Evolutionary conservation across 345 rosid genomes (phyloP).

Genomic region (Pistacia vera): DNA sequence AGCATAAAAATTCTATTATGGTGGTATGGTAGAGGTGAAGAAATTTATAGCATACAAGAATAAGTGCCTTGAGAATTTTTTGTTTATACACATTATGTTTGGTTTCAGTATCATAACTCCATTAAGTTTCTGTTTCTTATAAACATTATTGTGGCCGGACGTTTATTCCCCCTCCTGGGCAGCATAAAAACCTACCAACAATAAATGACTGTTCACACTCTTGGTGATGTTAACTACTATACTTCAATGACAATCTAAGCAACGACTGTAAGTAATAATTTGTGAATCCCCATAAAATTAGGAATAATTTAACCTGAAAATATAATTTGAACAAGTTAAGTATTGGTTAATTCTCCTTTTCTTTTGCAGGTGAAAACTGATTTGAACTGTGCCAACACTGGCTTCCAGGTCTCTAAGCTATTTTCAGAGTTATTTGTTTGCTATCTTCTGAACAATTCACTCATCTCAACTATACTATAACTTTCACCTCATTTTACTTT

Average conservation of each 20-base stretch:
- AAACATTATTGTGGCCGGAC: neutral
- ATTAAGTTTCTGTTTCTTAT: neutral
- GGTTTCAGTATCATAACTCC: neutral
- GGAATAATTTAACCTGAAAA: neutral
- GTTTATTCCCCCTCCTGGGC: neutral
- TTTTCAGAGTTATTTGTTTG: neutral
- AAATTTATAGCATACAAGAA: neutral
- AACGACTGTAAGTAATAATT: neutral
- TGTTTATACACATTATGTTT: neutral
- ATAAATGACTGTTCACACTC: neutral
- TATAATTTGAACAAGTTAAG: too few relatives aligned
- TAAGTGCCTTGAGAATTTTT: neutral
- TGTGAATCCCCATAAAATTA: neutral
- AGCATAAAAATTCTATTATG: too few relatives aligned
- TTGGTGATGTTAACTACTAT: neutral
- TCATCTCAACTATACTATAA: neutral
- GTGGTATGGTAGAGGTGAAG: neutral
- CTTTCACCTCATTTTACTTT: neutral
- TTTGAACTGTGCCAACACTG: slow-evolving; percentile 9
- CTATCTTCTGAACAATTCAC: neutral
- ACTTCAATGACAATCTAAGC: neutral
- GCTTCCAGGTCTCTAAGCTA: slow-evolving; percentile 20
- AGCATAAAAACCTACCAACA: neutral
- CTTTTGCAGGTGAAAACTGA: slow-evolving; percentile 31
- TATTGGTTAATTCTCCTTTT: neutral